Evolutionary conservation across 345 rosid genomes (phyloP), one percentile per base, ranked within the genome.

Genomic region (Eucalyptus viminalis): DNA sequence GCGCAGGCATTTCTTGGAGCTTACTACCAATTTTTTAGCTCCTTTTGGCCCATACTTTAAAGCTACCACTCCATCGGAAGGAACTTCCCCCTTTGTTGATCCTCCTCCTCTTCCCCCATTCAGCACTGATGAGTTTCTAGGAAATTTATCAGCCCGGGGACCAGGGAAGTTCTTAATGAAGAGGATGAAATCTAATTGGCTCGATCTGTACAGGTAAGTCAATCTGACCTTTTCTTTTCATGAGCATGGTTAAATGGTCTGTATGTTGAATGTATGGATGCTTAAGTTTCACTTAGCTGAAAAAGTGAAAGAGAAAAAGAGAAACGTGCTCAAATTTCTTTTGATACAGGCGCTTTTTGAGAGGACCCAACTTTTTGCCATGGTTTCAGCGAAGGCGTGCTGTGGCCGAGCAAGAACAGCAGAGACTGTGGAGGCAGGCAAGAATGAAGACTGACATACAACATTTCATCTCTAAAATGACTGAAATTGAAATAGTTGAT

Each of bases 161-260:
- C 95, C 93, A 11, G 99, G 99, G 89, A 98, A 96, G 94, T 98
- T 98, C 92, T 90, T 98, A 88, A 95, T 95, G 51, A 97, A 98
- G 92, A 94, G 99, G 87, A 97, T 98, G 99, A 94, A 95, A 94
- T 96, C 97, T 72, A 98, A 98, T 92, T 98, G 99, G 99, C 93
- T 97, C 86, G 99, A 97, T 88, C 93, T 98, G 81, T 98, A 98
- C 92, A 96, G 96, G 99, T 98, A 94, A 56, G 44, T 80, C n/a
- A 19, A 87, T 50, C 14, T 8, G 22, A 19, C 45, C 25, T 44
- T 50, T 87, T 65, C 81, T 17, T n/a, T 86, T 34, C 40, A 34
- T 53, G 87, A 56, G 47, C 47, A 40, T 40, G 85, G 47, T 76
- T 76, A 37, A 76, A 6, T 76, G 47, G 29, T 76, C 83, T 76